Conservation (phyloP, 257 asterid species). For the Anisodus tanguticus region DNA sequence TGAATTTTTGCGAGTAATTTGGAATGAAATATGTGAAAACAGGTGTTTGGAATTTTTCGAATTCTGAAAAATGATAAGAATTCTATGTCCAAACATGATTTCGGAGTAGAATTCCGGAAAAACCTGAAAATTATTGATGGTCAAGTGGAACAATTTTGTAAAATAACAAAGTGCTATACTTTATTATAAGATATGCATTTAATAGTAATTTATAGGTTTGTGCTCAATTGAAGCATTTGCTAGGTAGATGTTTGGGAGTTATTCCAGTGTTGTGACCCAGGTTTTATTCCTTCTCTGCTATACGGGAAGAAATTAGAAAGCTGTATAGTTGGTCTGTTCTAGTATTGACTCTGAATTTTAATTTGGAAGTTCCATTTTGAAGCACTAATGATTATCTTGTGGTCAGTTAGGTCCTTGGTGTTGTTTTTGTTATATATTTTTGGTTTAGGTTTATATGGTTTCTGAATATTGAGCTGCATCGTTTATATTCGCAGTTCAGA, state of each 20-base stretch:
- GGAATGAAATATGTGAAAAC: too few relatives aligned
- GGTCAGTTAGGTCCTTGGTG: not conserved
- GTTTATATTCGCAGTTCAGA: not conserved
- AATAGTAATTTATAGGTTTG: not conserved
- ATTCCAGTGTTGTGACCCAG: not conserved
- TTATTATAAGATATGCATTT: not conserved
- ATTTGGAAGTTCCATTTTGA: not conserved
- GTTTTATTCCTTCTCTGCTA: not conserved
- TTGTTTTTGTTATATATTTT: not conserved
- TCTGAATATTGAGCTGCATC: not conserved
- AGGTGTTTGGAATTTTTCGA: too few relatives aligned
- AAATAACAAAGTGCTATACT: too few relatives aligned
- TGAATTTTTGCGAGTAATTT: too few relatives aligned
- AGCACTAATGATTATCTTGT: not conserved
- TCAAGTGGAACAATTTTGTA: too few relatives aligned
- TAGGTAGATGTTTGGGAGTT: not conserved
- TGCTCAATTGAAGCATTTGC: not conserved
- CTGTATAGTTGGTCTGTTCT: not conserved
- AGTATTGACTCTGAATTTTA: not conserved
- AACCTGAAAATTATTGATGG: too few relatives aligned
- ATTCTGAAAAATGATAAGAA: too few relatives aligned
- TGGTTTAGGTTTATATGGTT: not conserved
- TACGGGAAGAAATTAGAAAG: not conserved
- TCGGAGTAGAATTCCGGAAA: too few relatives aligned
- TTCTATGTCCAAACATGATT: too few relatives aligned